Percentiles rank a stretch among this genome's conserved stretches.
Evolutionary conservation across 192 early-diverging fungal genomes (phyloP).

Genomic region (Backusella mclennaniae): DNA sequence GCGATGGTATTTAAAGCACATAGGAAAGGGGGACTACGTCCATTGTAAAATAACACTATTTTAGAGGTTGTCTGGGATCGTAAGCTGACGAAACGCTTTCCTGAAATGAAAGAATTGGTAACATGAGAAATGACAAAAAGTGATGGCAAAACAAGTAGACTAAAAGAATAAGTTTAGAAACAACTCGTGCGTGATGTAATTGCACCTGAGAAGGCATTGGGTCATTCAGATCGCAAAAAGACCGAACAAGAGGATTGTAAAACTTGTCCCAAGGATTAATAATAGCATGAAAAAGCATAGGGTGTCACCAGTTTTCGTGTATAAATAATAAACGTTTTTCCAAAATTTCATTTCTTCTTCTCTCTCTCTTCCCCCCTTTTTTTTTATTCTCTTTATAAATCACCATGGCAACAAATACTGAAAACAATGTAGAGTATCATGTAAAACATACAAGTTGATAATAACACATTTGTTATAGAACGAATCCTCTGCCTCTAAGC

Average conservation of each 20-base stretch:
- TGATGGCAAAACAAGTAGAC: neutral
- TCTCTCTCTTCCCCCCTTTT: neutral
- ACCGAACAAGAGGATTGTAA: conserved; percentile 8
- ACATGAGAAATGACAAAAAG: neutral
- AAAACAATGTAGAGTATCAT: neutral
- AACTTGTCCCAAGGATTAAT: conserved; percentile 16
- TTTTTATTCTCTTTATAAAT: neutral
- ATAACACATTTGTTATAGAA: neutral
- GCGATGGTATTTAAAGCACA: conserved; percentile 43
- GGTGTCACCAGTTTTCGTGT: neutral
- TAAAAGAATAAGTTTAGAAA: conserved; percentile 37
- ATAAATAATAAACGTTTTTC: neutral
- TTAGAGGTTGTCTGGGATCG: conserved; percentile 62
- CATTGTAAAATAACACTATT: neutral
- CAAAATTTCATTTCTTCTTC: neutral
- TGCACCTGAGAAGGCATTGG: conserved; percentile 63
- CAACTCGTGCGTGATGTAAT: conserved; percentile 63
- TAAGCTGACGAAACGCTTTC: conserved; percentile 63
- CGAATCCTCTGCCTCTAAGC: neutral
- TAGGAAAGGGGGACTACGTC: neutral
- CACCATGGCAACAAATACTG: neutral
- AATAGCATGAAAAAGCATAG: neutral
- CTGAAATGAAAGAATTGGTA: conserved; percentile 72
- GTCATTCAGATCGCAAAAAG: conserved; percentile 57
- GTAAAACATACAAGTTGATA: neutral